Evolutionary conservation across 2,329 filamentous ascomycete species (phyloP), one percentile per base, ranked within the genome.

Genomic region (Colletotrichum kahawae): DNA sequence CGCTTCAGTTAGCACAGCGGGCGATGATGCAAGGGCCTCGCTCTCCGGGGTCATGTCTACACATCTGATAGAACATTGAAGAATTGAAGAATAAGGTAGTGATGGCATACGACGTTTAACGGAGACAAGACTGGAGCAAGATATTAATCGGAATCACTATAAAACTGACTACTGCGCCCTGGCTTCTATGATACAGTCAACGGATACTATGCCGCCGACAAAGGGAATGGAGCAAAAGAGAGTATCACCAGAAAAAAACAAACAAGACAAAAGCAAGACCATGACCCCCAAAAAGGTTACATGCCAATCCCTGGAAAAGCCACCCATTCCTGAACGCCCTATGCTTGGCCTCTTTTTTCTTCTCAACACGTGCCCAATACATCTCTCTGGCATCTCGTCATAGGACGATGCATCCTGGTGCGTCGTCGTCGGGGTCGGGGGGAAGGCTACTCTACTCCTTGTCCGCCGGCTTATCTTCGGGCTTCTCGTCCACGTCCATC

Each of bases 401-500:
- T 68, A 54, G 70, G 12, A 43, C 43, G 7, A 12, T 27, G 33
- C 67, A 72, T 48, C n/a, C 31, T 4, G 16, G 12, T 59, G 13
- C 2, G 16, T 1, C 27, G 18, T 62, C 3, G 51, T 34, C 12
- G 57, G 38, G 7, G 51, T 34, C 12, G 57, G 38, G 18, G 14
- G 27, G 21, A 34, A 51, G 31, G 43, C 21, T 12, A 18, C 18
- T 18, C 76, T 72, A 63, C 24, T 74, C 71, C 64, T 72, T 71
- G 43, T 57, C 56, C 9, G 67, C 43, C 14, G 48, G 31, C 48
- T 76, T 70, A 13, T 64, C 64, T 13, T 77, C 77, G 14, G 77
- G 36, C 13, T 68, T 75, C 54, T 76, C 60, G 12, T 78, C 65
- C 24, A 81, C 77, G 10, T 76, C 68, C 60, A 79, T 74, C 59